phyloP scores from a whole-genome alignment of 192 early-diverging fungal genomes.

The Linnemannia hyalina region DNA sequence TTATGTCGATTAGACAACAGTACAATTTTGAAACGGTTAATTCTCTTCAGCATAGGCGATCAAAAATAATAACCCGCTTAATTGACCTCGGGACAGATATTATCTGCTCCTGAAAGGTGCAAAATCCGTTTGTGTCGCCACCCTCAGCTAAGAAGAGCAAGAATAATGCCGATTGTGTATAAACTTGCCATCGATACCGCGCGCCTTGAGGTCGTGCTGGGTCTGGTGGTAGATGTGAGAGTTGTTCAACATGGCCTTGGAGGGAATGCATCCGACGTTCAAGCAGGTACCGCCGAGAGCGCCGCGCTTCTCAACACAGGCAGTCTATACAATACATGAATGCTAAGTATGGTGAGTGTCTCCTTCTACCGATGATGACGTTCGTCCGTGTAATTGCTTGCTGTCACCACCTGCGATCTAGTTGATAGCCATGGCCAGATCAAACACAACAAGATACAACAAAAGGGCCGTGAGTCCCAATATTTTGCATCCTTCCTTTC shows the following conservation, averaged over 20 bases:
- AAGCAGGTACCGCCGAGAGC: conserved; percentile 97
- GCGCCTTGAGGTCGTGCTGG: conserved; percentile 89
- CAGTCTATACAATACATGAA: conserved; percentile 72
- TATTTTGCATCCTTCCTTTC: background rate
- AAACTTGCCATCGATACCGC: conserved; percentile 89
- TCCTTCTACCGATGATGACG: background rate
- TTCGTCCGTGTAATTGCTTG: background rate
- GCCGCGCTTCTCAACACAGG: conserved; percentile 96
- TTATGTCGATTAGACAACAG: background rate
- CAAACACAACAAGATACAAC: background rate
- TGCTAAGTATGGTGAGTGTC: background rate
- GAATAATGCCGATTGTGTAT: background rate
- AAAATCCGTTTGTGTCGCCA: background rate
- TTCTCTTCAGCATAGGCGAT: background rate
- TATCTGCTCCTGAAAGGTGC: background rate
- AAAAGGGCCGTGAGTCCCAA: background rate
- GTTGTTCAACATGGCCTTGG: conserved; percentile 99
- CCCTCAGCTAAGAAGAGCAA: too few species aligned
- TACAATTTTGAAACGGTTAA: background rate
- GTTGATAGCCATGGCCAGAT: background rate
- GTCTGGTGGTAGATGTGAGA: conserved; percentile 97
- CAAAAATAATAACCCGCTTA: background rate
- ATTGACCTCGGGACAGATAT: background rate
- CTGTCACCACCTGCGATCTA: too few species aligned
- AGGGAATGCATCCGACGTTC: conserved; percentile 99